Evolutionary conservation across 305 asterid genomes (phyloP), one percentile per base, ranked within the genome.

Genomic region (Lippia alba): DNA sequence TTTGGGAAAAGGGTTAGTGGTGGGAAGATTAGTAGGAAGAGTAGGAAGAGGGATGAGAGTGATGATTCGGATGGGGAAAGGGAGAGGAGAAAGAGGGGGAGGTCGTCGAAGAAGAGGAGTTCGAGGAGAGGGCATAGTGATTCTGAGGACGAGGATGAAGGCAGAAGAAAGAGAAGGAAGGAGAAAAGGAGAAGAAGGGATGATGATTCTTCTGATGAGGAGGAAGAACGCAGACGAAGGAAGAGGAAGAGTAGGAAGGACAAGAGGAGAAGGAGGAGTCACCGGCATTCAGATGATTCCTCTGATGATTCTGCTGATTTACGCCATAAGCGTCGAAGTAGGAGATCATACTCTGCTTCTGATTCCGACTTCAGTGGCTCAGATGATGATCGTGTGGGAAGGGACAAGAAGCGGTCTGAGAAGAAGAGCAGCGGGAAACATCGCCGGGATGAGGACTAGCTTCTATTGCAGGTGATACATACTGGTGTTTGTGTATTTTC

Each of bases 201-300:
- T 30, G 88, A 80, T 9, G 84, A 84, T 53, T 76, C 85, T 6
- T 85, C 84, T 1, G 86, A 79, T 14, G 91, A 82, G 54, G 96
- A 86, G 44, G 83, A 84, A 60, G 83, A 79, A 3, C 57, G 66
- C 1, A 75, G 75, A 30, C 55, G 70, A 44, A 55, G 85, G 74
- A 76, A 82, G 79, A 82, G 90, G 87, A 79, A 82, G 83, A 86
- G 83, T 48, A 83, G 85, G 81, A 84, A 82, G 81, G 88, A 87
- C 85, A 85, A 80, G 88, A 81, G 88, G 74, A 82, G 89, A 74
- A 87, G 94, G 82, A 83, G 94, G 80, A 87, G 88, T 74, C 86
- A 86, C 39, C 62, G 81, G 45, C 79, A 77, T 61, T 76, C 76
- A 0, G 87, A 76, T 16, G 83, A 77, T 72, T 86, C 86, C 3